phyloP scores from a whole-genome alignment of 495 filamentous ascomycete species.

The Acidiella bohemica region DNA sequence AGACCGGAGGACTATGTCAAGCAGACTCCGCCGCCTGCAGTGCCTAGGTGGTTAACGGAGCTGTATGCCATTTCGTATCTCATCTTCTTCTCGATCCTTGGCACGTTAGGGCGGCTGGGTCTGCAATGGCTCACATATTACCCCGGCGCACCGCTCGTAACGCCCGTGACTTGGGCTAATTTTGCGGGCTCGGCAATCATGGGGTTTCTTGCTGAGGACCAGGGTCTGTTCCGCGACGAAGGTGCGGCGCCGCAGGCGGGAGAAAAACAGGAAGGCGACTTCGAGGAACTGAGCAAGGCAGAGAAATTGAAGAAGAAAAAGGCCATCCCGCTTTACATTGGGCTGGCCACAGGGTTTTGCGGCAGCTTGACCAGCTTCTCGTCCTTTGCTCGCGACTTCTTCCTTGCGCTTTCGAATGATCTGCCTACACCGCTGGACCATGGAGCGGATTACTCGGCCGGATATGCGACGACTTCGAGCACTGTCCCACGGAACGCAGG shows the following conservation, averaged over 20 bases:
- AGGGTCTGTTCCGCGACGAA: constrained; percentile 57
- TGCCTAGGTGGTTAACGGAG: constrained; percentile 50
- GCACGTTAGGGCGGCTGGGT: constrained; percentile 73
- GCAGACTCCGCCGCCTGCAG: not conserved
- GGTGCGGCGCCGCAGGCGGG: constrained; percentile 1
- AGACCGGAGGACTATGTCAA: constrained; percentile 8
- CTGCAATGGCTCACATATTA: constrained; percentile 73
- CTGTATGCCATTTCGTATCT: constrained; percentile 71
- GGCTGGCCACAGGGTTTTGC: constrained; percentile 86
- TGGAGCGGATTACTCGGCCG: constrained; percentile 21
- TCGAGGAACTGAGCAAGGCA: constrained; percentile 1
- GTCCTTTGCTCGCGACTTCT: constrained; percentile 71
- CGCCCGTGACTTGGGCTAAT: constrained; percentile 78
- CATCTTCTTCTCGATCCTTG: constrained; percentile 73
- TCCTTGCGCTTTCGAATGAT: constrained; percentile 71
- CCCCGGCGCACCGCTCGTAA: constrained; percentile 59
- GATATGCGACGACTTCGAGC: constrained; percentile 4
- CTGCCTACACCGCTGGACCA: constrained; percentile 38
- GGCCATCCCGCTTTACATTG: constrained; percentile 79
- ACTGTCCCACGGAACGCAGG: constrained; percentile 50
- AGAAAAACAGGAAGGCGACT: not conserved
- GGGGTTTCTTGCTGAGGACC: constrained; percentile 75
- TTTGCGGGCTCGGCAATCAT: constrained; percentile 71
- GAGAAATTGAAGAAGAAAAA: constrained; percentile 43
- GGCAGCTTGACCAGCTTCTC: constrained; percentile 89